Conservation (phyloP, 495 filamentous ascomycete genomes). For the Hypoxylon perforatum region DNA sequence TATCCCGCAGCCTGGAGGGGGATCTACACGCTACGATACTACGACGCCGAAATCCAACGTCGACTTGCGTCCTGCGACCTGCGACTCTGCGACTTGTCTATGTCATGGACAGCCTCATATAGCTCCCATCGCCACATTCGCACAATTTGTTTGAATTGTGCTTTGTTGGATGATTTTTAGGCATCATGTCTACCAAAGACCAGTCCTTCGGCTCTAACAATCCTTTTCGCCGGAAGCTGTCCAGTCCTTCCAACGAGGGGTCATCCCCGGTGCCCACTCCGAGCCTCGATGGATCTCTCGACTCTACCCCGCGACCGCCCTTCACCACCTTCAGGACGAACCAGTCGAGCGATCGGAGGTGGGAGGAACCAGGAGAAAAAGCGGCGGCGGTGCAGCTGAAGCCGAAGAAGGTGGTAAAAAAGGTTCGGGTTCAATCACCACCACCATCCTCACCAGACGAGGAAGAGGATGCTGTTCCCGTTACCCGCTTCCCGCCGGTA, state of each 20-base stretch:
- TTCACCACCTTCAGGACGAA: conserved; percentile 44
- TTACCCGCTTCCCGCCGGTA: conserved; percentile 45
- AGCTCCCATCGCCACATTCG: conserved; percentile 21
- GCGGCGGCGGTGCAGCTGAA: conserved; percentile 47
- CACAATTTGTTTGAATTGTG: conserved; percentile 23
- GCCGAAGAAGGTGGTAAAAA: conserved; percentile 63
- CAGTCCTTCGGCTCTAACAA: conserved; percentile 57
- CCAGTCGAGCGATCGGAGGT: conserved; percentile 26
- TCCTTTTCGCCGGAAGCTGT: conserved; percentile 57
- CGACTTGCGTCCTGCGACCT: too few relatives aligned
- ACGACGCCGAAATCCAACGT: conserved; percentile 10
- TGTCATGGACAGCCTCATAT: conserved; percentile 39
- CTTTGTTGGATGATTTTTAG: conserved; percentile 3
- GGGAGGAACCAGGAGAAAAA: conserved; percentile 32
- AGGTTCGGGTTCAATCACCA: conserved; percentile 66
- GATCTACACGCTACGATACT: conserved; percentile 28
- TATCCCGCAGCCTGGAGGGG: conserved; percentile 33
- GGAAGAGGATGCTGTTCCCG: conserved; percentile 34
- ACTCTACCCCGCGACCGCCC: conserved; percentile 37
- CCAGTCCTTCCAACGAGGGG: conserved; percentile 26
- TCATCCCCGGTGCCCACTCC: conserved; percentile 16
- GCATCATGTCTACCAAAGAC: conserved; percentile 37
- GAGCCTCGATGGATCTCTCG: conserved; percentile 28
- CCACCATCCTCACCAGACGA: conserved; percentile 51
- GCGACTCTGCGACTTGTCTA: conserved; percentile 34